Conservation (phyloP, 2,329 filamentous ascomycete genomes). For the Ophiocordyceps camponoti-leonardi region DNA sequence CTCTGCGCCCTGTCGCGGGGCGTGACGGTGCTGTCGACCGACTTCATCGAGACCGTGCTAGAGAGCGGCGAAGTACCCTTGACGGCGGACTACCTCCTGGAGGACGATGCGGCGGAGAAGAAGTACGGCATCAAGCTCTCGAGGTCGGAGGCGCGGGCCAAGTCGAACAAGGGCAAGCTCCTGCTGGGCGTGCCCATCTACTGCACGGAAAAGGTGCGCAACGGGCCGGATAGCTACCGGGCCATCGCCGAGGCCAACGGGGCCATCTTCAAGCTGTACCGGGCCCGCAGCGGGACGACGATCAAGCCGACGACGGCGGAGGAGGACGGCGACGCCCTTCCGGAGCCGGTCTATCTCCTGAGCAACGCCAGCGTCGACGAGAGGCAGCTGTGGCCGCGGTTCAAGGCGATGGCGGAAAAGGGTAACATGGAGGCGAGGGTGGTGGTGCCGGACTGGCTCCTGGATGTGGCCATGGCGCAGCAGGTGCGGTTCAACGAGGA, state of each 20-base stretch:
- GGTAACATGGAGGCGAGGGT: conserved; percentile 68
- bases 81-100: conserved; percentile 47
- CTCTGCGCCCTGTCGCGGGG: conserved; percentile 71
- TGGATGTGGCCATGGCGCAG: conserved; percentile 82
- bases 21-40: conserved; percentile 57
- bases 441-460: conserved; percentile 74
- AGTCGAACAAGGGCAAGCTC: conserved; percentile 58
- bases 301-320: conserved; percentile 48
- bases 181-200: conserved; percentile 65
- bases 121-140: conserved; percentile 52
- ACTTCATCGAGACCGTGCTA: conserved; percentile 65
- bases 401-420: conserved; percentile 60
- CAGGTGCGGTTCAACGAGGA: conserved; percentile 49
- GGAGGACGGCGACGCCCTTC: conserved; percentile 41
- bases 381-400: conserved; percentile 59
- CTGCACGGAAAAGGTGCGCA: conserved; percentile 63
- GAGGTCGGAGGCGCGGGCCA: conserved; percentile 52
- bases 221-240: conserved; percentile 71
- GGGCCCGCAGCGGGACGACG: conserved; percentile 51
- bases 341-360: conserved; percentile 69
- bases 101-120: conserved; percentile 57
- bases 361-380: conserved; percentile 52
- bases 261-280: conserved; percentile 63
- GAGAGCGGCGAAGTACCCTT: conserved; percentile 48
- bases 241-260: conserved; percentile 80